Conservation (phyloP, 2,329 filamentous ascomycete species). For the Pseudogymnoascus destructans region DNA sequence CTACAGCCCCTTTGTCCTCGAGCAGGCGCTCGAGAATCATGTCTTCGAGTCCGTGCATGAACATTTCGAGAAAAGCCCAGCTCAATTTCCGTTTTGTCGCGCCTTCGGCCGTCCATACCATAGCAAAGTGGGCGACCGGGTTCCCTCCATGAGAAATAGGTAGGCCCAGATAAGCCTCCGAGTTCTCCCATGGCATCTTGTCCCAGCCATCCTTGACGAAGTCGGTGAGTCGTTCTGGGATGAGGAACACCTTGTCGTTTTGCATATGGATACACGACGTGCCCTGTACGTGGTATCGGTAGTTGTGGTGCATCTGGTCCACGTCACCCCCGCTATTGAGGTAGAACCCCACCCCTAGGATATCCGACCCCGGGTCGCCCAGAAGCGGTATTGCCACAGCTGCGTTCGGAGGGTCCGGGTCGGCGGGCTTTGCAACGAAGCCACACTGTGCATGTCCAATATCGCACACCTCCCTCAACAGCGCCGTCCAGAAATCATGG, state of each 20-base stretch:
- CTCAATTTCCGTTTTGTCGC: constrained; percentile 40
- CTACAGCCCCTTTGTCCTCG: constrained; percentile 36
- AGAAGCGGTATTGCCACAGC: constrained; percentile 48
- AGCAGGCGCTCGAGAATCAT: constrained; percentile 46
- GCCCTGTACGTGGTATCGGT: constrained; percentile 49
- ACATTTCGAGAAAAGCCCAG: constrained; percentile 55
- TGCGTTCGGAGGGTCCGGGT: constrained; percentile 43
- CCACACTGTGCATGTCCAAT: constrained; percentile 53
- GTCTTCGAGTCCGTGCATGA: constrained; percentile 56
- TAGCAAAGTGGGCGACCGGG: constrained; percentile 57
- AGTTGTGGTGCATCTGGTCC: constrained; percentile 42
- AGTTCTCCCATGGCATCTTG: constrained; percentile 40
- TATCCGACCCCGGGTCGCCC: constrained; percentile 46
- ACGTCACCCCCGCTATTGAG: constrained; percentile 45
- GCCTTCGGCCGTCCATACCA: constrained; percentile 57
- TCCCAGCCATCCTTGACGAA: constrained; percentile 50
- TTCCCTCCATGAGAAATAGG: constrained; percentile 52
- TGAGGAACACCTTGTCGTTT: constrained; percentile 57
- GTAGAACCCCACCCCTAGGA: constrained; percentile 54
- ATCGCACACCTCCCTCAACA: constrained; percentile 50
- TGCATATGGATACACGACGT: constrained; percentile 56
- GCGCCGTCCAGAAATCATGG: constrained; percentile 48
- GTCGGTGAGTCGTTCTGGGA: constrained; percentile 46
- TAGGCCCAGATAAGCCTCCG: constrained; percentile 54
- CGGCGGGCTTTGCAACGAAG: constrained; percentile 52